phyloP scores from a whole-genome alignment of 768 basidiomycete genomes.

The Chalciporus chontae region DNA sequence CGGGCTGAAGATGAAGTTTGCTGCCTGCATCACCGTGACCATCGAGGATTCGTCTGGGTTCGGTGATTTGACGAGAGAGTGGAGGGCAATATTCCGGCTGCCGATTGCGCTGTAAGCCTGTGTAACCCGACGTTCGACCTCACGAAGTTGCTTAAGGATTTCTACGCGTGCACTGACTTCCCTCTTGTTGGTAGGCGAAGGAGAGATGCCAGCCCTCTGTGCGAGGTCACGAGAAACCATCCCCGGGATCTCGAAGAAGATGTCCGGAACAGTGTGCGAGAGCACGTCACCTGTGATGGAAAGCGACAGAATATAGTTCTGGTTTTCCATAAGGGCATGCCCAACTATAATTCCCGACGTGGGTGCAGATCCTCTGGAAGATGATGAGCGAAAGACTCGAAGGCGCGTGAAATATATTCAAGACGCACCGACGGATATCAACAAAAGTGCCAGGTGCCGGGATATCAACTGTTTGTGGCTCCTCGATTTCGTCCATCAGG shows the following conservation, averaged over 20 bases:
- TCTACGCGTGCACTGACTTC: conserved; percentile 61
- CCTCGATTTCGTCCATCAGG: conserved; percentile 13
- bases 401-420: background rate
- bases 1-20: conserved; percentile 38
- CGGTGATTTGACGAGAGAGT: conserved; percentile 42
- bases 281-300: conserved; percentile 49
- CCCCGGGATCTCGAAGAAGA: conserved; percentile 59
- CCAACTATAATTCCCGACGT: conserved; percentile 29
- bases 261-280: conserved; percentile 46
- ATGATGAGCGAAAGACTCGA: conserved; percentile 6
- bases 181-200: conserved; percentile 25
- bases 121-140: conserved; percentile 49
- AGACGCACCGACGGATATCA: conserved; percentile 47
- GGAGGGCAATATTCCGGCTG: conserved; percentile 30
- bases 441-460: conserved; percentile 47
- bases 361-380: conserved; percentile 16
- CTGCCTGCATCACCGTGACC: conserved; percentile 54
- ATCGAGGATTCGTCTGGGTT: conserved; percentile 51
- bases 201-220: conserved; percentile 42
- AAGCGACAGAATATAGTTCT: conserved; percentile 27
- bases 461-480: conserved; percentile 13
- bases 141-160: conserved; percentile 56
- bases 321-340: conserved; percentile 30
- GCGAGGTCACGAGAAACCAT: conserved; percentile 47
- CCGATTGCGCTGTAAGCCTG: conserved; percentile 35